Evolutionary conservation across 116 monocot genomes (phyloP).

Genomic region (Papilionanthe hybrid): DNA sequence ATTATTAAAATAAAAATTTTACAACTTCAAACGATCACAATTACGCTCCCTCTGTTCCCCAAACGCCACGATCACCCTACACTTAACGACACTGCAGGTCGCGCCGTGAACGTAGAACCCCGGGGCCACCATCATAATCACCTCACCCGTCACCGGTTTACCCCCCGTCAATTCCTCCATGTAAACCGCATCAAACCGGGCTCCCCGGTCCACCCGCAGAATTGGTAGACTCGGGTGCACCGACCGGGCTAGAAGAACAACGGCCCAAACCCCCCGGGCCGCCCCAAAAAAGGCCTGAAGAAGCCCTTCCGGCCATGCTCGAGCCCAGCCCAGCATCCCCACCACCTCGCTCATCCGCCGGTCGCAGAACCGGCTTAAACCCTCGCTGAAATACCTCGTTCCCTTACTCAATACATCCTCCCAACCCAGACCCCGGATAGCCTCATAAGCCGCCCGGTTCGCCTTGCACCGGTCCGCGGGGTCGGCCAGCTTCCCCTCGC

Average conservation of each 20-base stretch:
- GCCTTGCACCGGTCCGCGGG: constrained; percentile 38
- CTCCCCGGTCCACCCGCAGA: constrained; percentile 43
- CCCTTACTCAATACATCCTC: constrained; percentile 72
- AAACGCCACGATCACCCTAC: constrained; percentile 39
- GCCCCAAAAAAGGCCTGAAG: constrained; percentile 79
- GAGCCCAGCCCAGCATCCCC: constrained; percentile 43
- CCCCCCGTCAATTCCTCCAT: constrained; percentile 43
- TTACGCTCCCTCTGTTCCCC: background rate
- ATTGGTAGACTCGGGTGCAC: constrained; percentile 54
- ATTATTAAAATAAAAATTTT: too few relatives aligned
- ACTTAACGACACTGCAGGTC: constrained; percentile 56
- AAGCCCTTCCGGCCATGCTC: constrained; percentile 64
- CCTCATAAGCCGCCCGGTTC: constrained; percentile 34
- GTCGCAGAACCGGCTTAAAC: constrained; percentile 82
- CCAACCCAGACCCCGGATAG: constrained; percentile 50
- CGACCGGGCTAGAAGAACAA: constrained; percentile 51
- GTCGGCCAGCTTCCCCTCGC: constrained; percentile 27
- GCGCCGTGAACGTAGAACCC: constrained; percentile 63
- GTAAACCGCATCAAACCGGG: constrained; percentile 44
- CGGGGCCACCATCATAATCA: constrained; percentile 75
- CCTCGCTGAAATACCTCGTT: constrained; percentile 61
- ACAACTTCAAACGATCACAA: too few relatives aligned
- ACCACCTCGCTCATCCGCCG: constrained; percentile 71
- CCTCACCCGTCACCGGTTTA: constrained; percentile 10
- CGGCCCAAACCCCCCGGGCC: constrained; percentile 68